A percentile compares a stretch with the other conserved stretches of the same genome.
Conservation (phyloP, 2,329 filamentous ascomycete species). For the Botryotinia narcissicola region DNA sequence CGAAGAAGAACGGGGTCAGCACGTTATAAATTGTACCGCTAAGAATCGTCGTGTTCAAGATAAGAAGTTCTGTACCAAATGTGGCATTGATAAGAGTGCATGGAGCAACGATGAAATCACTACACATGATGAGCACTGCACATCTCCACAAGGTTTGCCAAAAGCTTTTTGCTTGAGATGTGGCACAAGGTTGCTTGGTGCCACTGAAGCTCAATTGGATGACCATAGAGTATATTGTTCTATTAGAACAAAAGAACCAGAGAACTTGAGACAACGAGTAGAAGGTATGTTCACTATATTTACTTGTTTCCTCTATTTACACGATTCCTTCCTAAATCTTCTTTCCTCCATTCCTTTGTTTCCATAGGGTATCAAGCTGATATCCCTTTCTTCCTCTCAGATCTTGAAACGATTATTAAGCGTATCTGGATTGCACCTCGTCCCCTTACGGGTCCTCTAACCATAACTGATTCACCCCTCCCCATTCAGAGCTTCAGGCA, state of each 20-base stretch:
- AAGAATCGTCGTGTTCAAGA: not conserved
- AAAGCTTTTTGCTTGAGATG: slow-evolving; percentile 21
- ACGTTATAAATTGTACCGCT: not conserved
- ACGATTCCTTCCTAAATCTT: not conserved
- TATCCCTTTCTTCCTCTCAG: not conserved
- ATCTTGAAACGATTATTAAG: not conserved
- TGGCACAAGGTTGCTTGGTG: slow-evolving; percentile 3
- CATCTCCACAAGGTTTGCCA: slow-evolving; percentile 10
- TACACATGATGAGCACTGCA: slow-evolving; percentile 12
- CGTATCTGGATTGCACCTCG: slow-evolving; percentile 15
- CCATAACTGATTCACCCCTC: not conserved
- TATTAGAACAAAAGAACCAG: slow-evolving; percentile 10
- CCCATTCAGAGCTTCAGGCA: slow-evolving; percentile 1
- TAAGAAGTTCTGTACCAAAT: slow-evolving; percentile 22
- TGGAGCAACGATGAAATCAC: not conserved
- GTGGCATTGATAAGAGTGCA: slow-evolving; percentile 22
- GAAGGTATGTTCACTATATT: slow-evolving; percentile 1
- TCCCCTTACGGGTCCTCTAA: slow-evolving; percentile 5
- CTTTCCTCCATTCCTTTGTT: not conserved
- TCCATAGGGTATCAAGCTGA: slow-evolving; percentile 13
- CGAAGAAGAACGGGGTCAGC: slow-evolving; percentile 3
- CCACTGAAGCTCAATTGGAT: slow-evolving; percentile 1
- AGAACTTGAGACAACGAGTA: not conserved
- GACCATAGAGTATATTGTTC: slow-evolving; percentile 11
- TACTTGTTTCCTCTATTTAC: not conserved